Evolutionary conservation across 148 eudicot species (phyloP), one percentile per base, ranked within the genome.

Genomic region (Pouteria glomerata): DNA sequence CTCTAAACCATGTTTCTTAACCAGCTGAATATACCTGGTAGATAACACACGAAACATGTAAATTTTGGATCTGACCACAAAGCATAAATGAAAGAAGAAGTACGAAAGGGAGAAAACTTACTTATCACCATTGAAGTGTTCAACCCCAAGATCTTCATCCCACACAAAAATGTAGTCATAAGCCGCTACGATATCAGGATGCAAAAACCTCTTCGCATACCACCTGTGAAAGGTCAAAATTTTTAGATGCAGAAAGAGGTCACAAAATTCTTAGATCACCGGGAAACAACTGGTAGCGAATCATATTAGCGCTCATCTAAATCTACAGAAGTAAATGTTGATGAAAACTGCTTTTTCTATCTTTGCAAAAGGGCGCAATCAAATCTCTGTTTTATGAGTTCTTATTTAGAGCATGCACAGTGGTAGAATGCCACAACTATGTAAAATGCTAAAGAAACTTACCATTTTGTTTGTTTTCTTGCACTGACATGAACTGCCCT

Each of bases 71-170:
- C 42, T 45, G 24, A 50, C 24, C 14, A 51, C 51, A 29, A 56
- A 18, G 5, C 30, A 39, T 62, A 24, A 29, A 55, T 37, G 31
- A 59, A 11, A 30, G 37, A 15, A 37, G 18, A 35, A 27, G 39
- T 45, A 50, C 2, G 33, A 27, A 13, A 30, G 41, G 64, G 53
- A 39, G 53, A 47, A 24, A 69, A 81, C 74, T 66, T 77, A 89
- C 93, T 73, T 88, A 39, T 84, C 90, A 7, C 85, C 91, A 81
- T 87, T 81, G 66, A 90, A 90, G 76, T 90, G 96, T 78, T 90
- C 85, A 63, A 90, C 88, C 39, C 89, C 91, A 63, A 89, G 88
- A 79, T 88, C 93, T 86, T 88, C 93, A 79, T 88, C 93, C 93
- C 93, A 88, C 15, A 88, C 81, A 66, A 88, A 88, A 61, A 88